Base-by-base conservation (phyloP, 1,139 yeast genomes). In the Hansenula lynferdii region DNA sequence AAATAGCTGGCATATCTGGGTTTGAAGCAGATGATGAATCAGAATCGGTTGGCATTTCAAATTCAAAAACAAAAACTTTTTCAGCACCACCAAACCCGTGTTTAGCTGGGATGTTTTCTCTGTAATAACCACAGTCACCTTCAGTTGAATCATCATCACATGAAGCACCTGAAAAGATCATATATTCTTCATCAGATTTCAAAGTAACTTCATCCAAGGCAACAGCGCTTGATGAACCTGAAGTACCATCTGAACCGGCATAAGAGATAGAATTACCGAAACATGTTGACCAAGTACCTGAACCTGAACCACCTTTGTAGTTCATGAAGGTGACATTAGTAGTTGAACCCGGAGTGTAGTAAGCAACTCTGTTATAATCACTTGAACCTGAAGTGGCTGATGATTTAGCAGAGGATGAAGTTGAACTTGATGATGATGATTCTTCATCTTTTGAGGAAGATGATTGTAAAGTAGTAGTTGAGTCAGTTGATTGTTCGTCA, bases 1-100 rank as follows among this genome's bases (percentile, higher is more conserved):
- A 90, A 56, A 90, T 80, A 31, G 97, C 97, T 41, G 97, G 97
- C 96, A 89, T 87, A 61, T 90, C 90, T 57, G 73, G 75, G 58
- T 80, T 74, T 48, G 69, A 68, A 31, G 68, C 61, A 36, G 56
- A 51, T 37, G 61, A 62, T 15, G 67, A 57, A 37, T 58, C 61
- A 17, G 67, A 56, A 51, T 85, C 95, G 39, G 71, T 64, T 38
- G 98, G 97, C 97, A 90, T 90, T 55, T 74, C 67, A 66, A 92
- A 90, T 65, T 89, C 96, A 61, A 92, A 86, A 51, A 85, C 75
- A 60, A 90, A 90, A 67, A 90, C 79, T 71, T 89, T 90, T 57
- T 75, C 66, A 40, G 75, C 64, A 45, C 90, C 90, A 37, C 79
- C 83, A 59, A 83, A 92, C 20, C 97, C 97, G 57, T 89, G 95